Base-by-base conservation (phyloP, 495 filamentous ascomycete genomes). In the Neurospora sp. region DNA sequence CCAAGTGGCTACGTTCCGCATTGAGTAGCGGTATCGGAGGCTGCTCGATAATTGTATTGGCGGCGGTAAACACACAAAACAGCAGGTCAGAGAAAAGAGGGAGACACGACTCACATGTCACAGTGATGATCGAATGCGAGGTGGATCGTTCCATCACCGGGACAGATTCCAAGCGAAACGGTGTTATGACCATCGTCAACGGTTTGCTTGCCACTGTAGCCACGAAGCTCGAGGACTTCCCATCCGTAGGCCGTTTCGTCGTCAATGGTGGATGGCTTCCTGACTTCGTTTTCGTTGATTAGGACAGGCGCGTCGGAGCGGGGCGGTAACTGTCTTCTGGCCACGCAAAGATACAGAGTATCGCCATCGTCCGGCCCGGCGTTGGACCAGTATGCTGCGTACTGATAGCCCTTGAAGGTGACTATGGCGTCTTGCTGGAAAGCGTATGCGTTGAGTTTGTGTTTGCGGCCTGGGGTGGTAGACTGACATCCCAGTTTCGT, bases 161-260 rank as follows among this genome's bases (percentile, higher is more conserved):
- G 79, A 71, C 78, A 85, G 69, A 86, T 81, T 38, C 85, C 85
- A 72, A 87, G 72, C 76, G 84, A 84, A 59, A 87, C 79, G 10
- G 83, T 86, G 65, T 87, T 87, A 71, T 87, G 85, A 0, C 80
- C 83, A 69, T 87, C 85, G 41, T 87, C 81, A 2, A 80, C 79
- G 5, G 83, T 86, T 74, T 87, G 85, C 18, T 81, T 74, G 22
- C 22, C 22, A 27, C 22, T 27, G 71, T 87, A 87, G 76, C 85
- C 85, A 1, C 77, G 76, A n/a, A 87, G 82, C 27, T 79, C 76
- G 20, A 84, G 40, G 7, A 82, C 80, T 72, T 87, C 79, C 85
- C 85, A 86, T 0, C 38, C 61, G 53, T 65, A 18, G 27, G 4
- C 48, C 20, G 9, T 18, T 65, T 27, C 22, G 22, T 27, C 22